A percentile compares a stretch with the other conserved stretches of the same genome.
Conservation (phyloP, 192 early-diverging fungal species). For the Backusella mclennaniae region DNA sequence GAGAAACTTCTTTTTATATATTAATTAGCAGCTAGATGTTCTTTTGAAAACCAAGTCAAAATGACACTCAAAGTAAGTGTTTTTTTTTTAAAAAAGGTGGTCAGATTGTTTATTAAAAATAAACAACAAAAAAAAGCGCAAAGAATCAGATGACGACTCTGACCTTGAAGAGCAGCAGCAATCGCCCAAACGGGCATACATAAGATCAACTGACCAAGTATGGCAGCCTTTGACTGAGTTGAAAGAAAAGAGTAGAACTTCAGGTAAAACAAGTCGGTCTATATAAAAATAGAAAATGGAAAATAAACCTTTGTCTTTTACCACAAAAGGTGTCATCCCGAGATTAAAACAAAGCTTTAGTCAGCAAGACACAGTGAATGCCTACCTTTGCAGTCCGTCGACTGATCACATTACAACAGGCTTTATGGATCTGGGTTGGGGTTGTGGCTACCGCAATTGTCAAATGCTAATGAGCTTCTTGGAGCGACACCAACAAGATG, state of each 20-base stretch:
- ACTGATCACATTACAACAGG: constrained; percentile 31
- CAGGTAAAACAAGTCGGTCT: background rate
- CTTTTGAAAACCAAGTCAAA: constrained; percentile 6
- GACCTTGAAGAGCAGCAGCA: background rate
- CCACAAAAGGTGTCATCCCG: background rate
- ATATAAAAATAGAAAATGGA: background rate
- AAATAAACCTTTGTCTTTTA: background rate
- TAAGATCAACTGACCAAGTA: background rate
- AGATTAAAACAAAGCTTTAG: constrained; percentile 10
- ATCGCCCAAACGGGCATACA: background rate
- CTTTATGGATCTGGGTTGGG: constrained; percentile 58
- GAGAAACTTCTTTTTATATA: background rate
- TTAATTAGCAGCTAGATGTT: background rate
- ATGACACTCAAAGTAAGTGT: background rate
- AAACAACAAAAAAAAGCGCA: background rate
- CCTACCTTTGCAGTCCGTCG: constrained; percentile 22
- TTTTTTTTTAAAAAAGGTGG: background rate
- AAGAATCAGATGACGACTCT: background rate
- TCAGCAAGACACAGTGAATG: constrained; percentile 16
- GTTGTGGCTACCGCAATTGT: constrained; percentile 71
- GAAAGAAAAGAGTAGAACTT: constrained; percentile 1
- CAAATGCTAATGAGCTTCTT: constrained; percentile 64
- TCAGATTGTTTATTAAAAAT: background rate
- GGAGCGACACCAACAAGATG: constrained; percentile 10
- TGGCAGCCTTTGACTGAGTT: background rate